phyloP scores from a whole-genome alignment of 345 rosid species.

The Kernera saxatilis region DNA sequence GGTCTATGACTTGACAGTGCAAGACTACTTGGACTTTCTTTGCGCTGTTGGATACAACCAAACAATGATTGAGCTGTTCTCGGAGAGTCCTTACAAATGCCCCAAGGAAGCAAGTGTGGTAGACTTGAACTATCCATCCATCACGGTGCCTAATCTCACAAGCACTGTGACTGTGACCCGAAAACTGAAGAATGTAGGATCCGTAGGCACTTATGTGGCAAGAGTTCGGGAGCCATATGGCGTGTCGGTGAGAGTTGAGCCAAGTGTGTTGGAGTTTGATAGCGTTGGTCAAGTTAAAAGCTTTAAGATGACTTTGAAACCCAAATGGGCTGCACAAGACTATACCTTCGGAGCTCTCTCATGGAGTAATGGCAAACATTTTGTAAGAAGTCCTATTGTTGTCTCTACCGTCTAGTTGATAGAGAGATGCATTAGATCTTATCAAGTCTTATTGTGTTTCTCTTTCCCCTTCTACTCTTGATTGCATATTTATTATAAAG shows the following conservation, averaged over 20 bases:
- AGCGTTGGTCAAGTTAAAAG: slow-evolving; percentile 46
- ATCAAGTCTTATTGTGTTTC: background rate
- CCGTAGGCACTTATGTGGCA: slow-evolving; percentile 26
- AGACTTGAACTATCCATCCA: slow-evolving; percentile 11
- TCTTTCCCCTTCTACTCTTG: background rate
- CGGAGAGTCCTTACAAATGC: background rate
- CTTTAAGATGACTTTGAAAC: slow-evolving; percentile 43
- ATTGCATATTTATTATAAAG: background rate
- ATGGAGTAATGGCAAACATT: slow-evolving; percentile 53
- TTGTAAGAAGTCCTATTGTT: slow-evolving; percentile 61
- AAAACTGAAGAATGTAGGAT: slow-evolving; percentile 20
- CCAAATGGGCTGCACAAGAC: slow-evolving; percentile 16
- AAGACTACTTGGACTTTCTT: slow-evolving; percentile 18
- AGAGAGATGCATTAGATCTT: background rate
- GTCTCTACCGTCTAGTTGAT: slow-evolving; percentile 19
- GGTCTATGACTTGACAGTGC: background rate
- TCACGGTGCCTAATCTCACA: background rate
- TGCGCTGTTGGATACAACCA: slow-evolving; percentile 15
- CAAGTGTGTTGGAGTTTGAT: slow-evolving; percentile 36
- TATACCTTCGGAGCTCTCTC: slow-evolving; percentile 40
- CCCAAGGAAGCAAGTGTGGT: background rate
- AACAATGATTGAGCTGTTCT: background rate
- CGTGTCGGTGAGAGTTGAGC: slow-evolving; percentile 44
- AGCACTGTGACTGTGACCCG: background rate
- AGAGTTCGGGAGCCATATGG: slow-evolving; percentile 38